Conservation (phyloP, 1,284 basidiomycete species). For the Irpex sp. region DNA sequence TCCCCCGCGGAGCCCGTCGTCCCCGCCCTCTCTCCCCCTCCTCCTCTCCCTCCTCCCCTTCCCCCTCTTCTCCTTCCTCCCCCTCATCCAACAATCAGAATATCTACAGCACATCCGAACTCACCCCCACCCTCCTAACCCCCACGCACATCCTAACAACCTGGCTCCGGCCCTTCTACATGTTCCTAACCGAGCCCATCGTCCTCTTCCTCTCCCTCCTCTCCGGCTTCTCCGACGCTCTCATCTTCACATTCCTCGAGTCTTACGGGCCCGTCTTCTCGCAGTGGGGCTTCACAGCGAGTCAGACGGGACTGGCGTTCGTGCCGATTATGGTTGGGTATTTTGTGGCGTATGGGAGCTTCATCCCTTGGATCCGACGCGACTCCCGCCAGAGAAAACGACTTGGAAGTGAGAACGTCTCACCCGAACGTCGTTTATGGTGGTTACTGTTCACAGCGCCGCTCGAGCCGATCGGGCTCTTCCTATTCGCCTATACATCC, state of each 20-base stretch:
- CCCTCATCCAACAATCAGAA: neutral
- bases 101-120: neutral
- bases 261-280: neutral
- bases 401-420: neutral
- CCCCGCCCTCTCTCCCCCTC: neutral
- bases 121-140: neutral
- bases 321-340: neutral
- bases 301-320: neutral
- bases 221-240: neutral
- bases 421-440: neutral
- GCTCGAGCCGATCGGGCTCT: neutral
- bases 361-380: neutral
- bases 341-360: neutral
- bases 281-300: neutral
- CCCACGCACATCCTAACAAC: neutral
- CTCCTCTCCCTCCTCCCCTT: too few species aligned
- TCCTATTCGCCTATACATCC: neutral
- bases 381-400: neutral
- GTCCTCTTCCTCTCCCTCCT: neutral
- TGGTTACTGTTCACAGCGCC: neutral
- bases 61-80: too few species aligned
- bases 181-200: neutral
- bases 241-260: neutral
- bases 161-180: neutral
- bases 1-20: neutral